Conservation (phyloP, 331 rosid genomes). For the Cydonia oblonga region DNA sequence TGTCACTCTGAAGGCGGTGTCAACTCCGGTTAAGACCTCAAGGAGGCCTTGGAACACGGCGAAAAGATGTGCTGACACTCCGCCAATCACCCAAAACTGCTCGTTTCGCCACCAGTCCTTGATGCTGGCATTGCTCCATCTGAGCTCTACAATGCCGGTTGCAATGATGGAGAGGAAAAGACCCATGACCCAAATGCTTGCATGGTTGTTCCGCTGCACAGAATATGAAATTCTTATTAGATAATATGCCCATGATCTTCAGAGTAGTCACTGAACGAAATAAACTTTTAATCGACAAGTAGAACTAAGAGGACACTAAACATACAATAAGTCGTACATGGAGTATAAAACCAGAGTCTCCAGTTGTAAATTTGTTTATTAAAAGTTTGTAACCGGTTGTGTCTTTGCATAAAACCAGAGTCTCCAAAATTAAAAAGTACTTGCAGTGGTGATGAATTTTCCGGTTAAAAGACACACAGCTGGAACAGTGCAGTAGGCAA, state of each 20-base stretch:
- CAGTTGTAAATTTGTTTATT: too few relatives aligned
- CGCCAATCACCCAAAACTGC: too few relatives aligned
- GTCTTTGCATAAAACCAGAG: too few relatives aligned
- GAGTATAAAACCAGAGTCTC: background rate
- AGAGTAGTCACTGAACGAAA: too few relatives aligned
- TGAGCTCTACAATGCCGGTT: slow-evolving; percentile 66
- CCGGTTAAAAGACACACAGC: slow-evolving; percentile 86
- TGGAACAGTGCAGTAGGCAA: slow-evolving; percentile 72
- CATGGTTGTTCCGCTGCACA: slow-evolving; percentile 68
- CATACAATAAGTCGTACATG: background rate
- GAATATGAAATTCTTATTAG: slow-evolving; percentile 15
- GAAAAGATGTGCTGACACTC: too few relatives aligned
- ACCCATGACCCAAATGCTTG: slow-evolving; percentile 73
- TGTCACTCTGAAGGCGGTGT: too few relatives aligned
- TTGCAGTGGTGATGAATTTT: slow-evolving; percentile 76
- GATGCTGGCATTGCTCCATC: slow-evolving; percentile 62
- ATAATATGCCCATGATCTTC: too few relatives aligned
- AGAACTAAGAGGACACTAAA: background rate
- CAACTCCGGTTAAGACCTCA: too few relatives aligned
- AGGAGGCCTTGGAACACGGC: too few relatives aligned
- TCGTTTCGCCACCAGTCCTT: too few relatives aligned
- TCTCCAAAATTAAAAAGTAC: slow-evolving; percentile 14
- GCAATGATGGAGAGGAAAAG: slow-evolving; percentile 65
- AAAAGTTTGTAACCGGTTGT: background rate
- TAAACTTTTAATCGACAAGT: background rate